phyloP scores from a whole-genome alignment of 768 basidiomycete species.

The Lyophyllum decastes region DNA sequence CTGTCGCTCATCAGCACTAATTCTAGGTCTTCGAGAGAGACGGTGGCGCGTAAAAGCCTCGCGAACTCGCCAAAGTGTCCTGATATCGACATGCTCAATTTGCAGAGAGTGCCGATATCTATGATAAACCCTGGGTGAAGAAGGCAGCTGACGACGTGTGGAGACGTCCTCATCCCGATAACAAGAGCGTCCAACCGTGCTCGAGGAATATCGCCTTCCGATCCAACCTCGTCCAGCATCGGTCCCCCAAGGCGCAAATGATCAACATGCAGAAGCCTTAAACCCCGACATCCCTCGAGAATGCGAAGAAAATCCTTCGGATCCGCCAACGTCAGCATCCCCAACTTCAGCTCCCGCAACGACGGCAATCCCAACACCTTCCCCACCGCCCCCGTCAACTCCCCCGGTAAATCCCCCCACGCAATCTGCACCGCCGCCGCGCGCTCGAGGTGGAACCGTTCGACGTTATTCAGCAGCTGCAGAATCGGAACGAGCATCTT shows the following conservation, averaged over 20 bases:
- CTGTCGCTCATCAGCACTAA: conserved; percentile 27
- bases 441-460: conserved; percentile 22
- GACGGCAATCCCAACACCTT: conserved; percentile 19
- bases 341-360: conserved; percentile 21
- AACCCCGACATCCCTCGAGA: conserved; percentile 16
- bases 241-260: conserved; percentile 15
- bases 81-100: conserved; percentile 26
- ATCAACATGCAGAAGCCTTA: conserved; percentile 22
- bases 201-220: neutral
- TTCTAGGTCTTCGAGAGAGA: conserved; percentile 22
- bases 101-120: conserved; percentile 19
- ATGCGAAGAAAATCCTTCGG: conserved; percentile 16
- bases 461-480: conserved; percentile 18
- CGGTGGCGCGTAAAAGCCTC: conserved; percentile 23
- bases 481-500: conserved; percentile 18
- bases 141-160: conserved; percentile 22
- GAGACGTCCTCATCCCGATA: conserved; percentile 27
- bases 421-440: conserved; percentile 21
- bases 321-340: conserved; percentile 18
- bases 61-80: conserved; percentile 26
- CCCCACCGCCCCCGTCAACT: conserved; percentile 17
- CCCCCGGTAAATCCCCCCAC: conserved; percentile 18
- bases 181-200: conserved; percentile 23
- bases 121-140: conserved; percentile 22
- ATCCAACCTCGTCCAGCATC: neutral